These are phyloP conservation scores for Aureobasidium uvarum DNA, from an alignment of 2,329 filamentous ascomycete species.

Conservation along the genomic window DNA sequence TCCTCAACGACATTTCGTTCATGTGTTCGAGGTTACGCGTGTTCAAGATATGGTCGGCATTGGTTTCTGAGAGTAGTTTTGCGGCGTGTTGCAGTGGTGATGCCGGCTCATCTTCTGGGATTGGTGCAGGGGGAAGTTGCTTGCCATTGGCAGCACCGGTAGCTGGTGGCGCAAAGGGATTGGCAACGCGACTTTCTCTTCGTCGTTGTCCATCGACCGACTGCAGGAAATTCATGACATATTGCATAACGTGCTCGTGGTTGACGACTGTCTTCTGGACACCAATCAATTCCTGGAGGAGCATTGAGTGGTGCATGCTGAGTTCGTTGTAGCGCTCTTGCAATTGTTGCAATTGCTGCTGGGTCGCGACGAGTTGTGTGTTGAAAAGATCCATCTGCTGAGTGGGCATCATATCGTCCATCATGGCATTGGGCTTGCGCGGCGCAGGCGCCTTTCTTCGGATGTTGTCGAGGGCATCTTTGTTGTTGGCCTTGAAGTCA, in stretches of 20 bases:
- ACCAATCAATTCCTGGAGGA: slow-evolving; percentile 62
- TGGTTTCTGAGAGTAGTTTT: slow-evolving; percentile 64
- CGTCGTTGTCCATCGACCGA: slow-evolving; percentile 63
- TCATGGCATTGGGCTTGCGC: slow-evolving; percentile 64
- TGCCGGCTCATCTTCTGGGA: slow-evolving; percentile 60
- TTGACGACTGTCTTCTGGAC: slow-evolving; percentile 69
- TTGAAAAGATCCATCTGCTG: slow-evolving; percentile 89
- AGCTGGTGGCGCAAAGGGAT: slow-evolving; percentile 41
- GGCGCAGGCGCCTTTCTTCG: slow-evolving; percentile 91
- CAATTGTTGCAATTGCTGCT: slow-evolving; percentile 85
- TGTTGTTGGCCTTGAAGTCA: slow-evolving; percentile 92
- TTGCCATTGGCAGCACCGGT: slow-evolving; percentile 35
- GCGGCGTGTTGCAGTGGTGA: slow-evolving; percentile 67
- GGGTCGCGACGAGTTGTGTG: slow-evolving; percentile 82
- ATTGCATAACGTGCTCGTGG: slow-evolving; percentile 68
- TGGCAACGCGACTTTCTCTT: slow-evolving; percentile 56
- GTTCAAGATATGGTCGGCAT: slow-evolving; percentile 63
- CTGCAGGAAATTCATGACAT: slow-evolving; percentile 67
- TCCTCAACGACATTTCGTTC: slow-evolving; percentile 57
- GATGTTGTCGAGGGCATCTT: slow-evolving; percentile 95
- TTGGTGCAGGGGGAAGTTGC: slow-evolving; percentile 36
- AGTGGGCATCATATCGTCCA: slow-evolving; percentile 73
- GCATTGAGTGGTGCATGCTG: slow-evolving; percentile 62
- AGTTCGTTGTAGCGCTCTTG: slow-evolving; percentile 84
- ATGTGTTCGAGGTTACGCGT: slow-evolving; percentile 64